A percentile compares a stretch with the other conserved stretches of the same genome.
Conservation (phyloP, 257 asterid species). For the Nicotiana sylvestris region DNA sequence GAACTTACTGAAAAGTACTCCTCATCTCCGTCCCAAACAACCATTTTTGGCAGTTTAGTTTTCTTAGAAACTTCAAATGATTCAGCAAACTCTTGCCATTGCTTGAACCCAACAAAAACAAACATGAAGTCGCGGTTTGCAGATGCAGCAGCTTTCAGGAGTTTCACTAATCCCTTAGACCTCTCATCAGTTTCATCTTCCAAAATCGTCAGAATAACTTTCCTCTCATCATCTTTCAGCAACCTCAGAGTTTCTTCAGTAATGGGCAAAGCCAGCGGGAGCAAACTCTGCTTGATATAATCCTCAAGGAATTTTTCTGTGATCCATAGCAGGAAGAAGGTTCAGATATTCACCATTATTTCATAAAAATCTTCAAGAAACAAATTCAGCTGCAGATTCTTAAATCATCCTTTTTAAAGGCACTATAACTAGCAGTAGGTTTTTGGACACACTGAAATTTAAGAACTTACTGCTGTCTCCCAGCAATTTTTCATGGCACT, state of each 20-base stretch:
- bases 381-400: neutral
- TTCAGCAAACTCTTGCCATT: conserved; percentile 71
- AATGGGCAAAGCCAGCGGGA: conserved; percentile 69
- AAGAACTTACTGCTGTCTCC: neutral
- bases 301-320: conserved; percentile 81
- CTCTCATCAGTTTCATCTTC: conserved; percentile 62
- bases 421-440: neutral
- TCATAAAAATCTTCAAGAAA: neutral
- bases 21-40: conserved; percentile 87
- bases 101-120: conserved; percentile 76
- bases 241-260: conserved; percentile 55
- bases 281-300: conserved; percentile 69
- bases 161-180: conserved; percentile 44
- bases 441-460: neutral
- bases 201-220: conserved; percentile 55
- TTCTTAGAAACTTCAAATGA: conserved; percentile 60
- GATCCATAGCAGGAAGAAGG: conserved; percentile 23
- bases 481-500: neutral
- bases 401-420: neutral
- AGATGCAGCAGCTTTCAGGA: conserved; percentile 82
- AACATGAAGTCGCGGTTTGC: conserved; percentile 84
- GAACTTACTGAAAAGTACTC: conserved; percentile 61
- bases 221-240: conserved; percentile 67
- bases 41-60: conserved; percentile 70
- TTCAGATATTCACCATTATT: conserved; percentile 5